Evolutionary conservation across 2,329 filamentous ascomycete species (phyloP).

Genomic region (Alternaria brassicicola): DNA sequence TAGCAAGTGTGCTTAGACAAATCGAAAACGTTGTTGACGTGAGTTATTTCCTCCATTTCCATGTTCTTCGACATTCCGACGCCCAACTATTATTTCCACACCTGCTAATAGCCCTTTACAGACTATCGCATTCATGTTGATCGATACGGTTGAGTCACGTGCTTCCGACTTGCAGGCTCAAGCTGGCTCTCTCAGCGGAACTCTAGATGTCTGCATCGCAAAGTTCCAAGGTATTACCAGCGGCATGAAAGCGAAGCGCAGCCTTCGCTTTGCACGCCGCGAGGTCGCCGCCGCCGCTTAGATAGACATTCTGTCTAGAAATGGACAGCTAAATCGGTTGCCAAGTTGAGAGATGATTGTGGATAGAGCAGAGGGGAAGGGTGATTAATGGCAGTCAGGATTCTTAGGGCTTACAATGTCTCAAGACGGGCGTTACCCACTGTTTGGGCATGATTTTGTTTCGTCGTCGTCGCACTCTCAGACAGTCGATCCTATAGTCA

Average conservation of each 20-base stretch:
- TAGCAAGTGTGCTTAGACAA: slow-evolving; percentile 20
- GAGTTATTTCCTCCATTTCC: background rate
- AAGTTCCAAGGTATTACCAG: background rate
- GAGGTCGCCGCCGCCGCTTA: background rate
- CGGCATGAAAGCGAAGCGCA: background rate
- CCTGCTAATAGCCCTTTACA: background rate
- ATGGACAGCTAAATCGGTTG: background rate
- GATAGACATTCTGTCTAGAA: background rate
- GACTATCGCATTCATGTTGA: slow-evolving; percentile 4
- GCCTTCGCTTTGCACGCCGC: background rate
- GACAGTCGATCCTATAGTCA: background rate
- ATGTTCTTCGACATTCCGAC: background rate
- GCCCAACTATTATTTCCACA: background rate
- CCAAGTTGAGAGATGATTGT: background rate
- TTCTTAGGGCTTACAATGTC: background rate
- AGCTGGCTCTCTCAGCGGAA: background rate
- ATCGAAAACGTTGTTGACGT: slow-evolving; percentile 24
- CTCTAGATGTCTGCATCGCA: background rate
- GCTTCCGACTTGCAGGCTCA: background rate
- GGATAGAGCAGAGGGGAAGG: background rate
- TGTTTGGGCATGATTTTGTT: background rate
- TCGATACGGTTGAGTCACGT: background rate
- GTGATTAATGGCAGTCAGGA: background rate
- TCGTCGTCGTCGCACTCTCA: background rate
- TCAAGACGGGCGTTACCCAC: background rate